These are phyloP conservation scores for Tylopilus vinaceipallidus DNA, from an alignment of 768 basidiomycete genomes.

Conservation along the genomic window DNA sequence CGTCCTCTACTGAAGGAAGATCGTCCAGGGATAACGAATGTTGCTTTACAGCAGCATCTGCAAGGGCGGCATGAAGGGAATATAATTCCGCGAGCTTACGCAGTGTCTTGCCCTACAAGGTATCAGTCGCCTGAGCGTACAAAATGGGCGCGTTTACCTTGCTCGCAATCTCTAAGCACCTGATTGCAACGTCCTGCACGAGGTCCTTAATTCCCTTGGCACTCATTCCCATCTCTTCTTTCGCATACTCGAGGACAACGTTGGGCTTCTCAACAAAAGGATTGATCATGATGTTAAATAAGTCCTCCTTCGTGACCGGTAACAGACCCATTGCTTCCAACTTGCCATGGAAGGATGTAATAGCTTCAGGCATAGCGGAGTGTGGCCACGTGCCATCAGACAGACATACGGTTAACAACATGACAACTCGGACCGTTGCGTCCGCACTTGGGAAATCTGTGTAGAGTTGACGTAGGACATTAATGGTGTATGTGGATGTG, in stretches of 20 bases:
- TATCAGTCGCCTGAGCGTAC: slow-evolving; percentile 10
- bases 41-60: slow-evolving; percentile 44
- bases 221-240: slow-evolving; percentile 42
- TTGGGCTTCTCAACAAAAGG: slow-evolving; percentile 65
- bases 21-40: slow-evolving; percentile 54
- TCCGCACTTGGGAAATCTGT: slow-evolving; percentile 65
- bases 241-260: slow-evolving; percentile 51
- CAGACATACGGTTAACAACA: slow-evolving; percentile 69
- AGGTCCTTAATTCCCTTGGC: slow-evolving; percentile 43
- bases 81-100: slow-evolving; percentile 52
- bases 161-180: slow-evolving; percentile 62
- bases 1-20: slow-evolving; percentile 54
- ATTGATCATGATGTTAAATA: slow-evolving; percentile 60
- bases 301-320: slow-evolving; percentile 57
- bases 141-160: slow-evolving; percentile 27
- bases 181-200: slow-evolving; percentile 56
- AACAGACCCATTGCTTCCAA: slow-evolving; percentile 54
- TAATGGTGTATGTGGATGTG: slow-evolving; percentile 44
- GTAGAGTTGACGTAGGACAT: slow-evolving; percentile 59
- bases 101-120: slow-evolving; percentile 60
- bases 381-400: slow-evolving; percentile 27
- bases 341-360: slow-evolving; percentile 42
- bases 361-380: slow-evolving; percentile 26
- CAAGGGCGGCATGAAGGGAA: slow-evolving; percentile 44
- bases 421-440: slow-evolving; percentile 61